Conservation (phyloP, 2,329 filamentous ascomycete species). For the Cladosporium sp. region DNA sequence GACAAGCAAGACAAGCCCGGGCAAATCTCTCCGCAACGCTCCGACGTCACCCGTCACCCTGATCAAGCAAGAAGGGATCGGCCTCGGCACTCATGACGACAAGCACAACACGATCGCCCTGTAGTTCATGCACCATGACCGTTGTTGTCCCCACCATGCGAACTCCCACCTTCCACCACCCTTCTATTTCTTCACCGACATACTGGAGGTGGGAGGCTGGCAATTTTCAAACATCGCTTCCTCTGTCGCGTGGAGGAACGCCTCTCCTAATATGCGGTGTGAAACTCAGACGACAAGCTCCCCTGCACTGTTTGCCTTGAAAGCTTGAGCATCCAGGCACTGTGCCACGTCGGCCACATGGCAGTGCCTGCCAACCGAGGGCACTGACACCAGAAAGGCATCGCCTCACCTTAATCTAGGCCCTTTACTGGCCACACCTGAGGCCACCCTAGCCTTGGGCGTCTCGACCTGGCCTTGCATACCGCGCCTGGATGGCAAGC, state of each 20-base stretch:
- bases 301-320: background rate
- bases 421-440: background rate
- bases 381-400: background rate
- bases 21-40: background rate
- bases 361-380: background rate
- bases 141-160: background rate
- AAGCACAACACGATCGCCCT: background rate
- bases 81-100: background rate
- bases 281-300: background rate
- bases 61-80: no score
- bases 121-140: slow-evolving; percentile 1
- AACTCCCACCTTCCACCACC: background rate
- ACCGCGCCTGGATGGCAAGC: background rate
- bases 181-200: background rate
- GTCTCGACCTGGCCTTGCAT: background rate
- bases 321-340: background rate
- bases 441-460: background rate
- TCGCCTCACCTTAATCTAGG: background rate
- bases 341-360: background rate
- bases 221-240: background rate
- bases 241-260: background rate
- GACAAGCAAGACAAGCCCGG: background rate
- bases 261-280: background rate
- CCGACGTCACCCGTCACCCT: background rate
- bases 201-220: background rate